These are phyloP conservation scores for Starmera quercuum DNA, from an alignment of 805 yeast species.

Conservation along the genomic window DNA sequence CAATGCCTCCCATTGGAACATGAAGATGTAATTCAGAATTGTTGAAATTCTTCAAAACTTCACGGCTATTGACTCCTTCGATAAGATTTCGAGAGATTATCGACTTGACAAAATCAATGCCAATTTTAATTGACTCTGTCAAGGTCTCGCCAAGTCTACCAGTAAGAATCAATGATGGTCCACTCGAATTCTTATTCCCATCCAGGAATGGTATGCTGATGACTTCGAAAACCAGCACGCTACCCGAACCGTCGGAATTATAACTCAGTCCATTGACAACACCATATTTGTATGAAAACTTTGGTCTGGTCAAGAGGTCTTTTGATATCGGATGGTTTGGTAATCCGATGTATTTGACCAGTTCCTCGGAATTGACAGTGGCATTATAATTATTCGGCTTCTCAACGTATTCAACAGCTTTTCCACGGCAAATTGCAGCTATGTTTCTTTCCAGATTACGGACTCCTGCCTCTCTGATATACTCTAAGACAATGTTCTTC, in stretches of 20 bases:
- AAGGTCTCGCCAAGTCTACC: conserved; percentile 80
- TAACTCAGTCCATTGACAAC: conserved; percentile 85
- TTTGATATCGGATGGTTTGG: conserved; percentile 40
- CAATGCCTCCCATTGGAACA: conserved; percentile 62
- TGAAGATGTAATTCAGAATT: conserved; percentile 59
- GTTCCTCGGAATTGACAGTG: conserved; percentile 41
- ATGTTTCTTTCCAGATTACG: conserved; percentile 69
- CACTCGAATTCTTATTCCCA: conserved; percentile 24
- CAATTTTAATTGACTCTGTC: conserved; percentile 75
- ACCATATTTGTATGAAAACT: conserved; percentile 50
- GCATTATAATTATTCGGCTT: conserved; percentile 7
- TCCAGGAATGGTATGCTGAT: conserved; percentile 44
- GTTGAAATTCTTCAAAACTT: conserved; percentile 36
- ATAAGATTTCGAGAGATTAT: conserved; percentile 33
- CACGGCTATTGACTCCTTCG: conserved; percentile 19
- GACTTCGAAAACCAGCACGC: conserved; percentile 72
- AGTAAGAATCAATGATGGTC: conserved; percentile 50
- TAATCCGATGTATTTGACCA: conserved; percentile 63
- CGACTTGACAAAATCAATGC: conserved; percentile 62
- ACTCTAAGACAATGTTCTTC: conserved; percentile 53
- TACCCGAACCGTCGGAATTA: conserved; percentile 81
- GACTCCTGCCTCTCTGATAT: conserved; percentile 84
- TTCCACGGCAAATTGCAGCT: conserved; percentile 71
- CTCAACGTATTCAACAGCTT: conserved; percentile 59
- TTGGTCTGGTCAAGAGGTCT: conserved; percentile 36